Evolutionary conservation across 1,139 yeast genomes (phyloP).

Genomic region (Sugiyamaella japonica): DNA sequence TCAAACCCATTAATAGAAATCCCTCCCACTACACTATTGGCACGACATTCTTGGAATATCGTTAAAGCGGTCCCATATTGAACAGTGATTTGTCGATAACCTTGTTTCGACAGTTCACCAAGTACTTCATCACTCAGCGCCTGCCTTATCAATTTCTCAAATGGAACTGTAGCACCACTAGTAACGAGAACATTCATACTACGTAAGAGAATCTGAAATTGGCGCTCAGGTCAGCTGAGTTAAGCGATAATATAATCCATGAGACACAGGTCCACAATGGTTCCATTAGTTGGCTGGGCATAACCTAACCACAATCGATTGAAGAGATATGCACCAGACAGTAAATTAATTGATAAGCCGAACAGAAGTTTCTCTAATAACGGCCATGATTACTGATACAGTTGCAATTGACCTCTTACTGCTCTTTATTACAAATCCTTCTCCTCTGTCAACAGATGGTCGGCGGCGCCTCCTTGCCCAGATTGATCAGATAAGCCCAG

Average conservation of each 20-base stretch:
- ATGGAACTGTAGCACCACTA: conserved; percentile 87
- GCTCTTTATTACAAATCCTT: too few species aligned
- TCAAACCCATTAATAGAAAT: conserved; percentile 44
- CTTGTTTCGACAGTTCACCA: conserved; percentile 37
- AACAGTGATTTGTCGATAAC: conserved; percentile 49
- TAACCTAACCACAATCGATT: neutral
- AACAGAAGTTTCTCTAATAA: too few species aligned
- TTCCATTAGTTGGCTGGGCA: neutral
- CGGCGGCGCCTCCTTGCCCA: neutral
- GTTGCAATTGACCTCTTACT: too few species aligned
- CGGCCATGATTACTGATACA: too few species aligned
- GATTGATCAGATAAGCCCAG: too few species aligned
- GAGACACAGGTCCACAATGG: neutral
- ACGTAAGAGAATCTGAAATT: neutral
- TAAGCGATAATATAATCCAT: neutral
- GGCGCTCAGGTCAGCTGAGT: neutral
- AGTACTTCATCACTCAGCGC: conserved; percentile 46
- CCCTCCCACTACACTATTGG: conserved; percentile 24
- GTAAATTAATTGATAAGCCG: too few species aligned
- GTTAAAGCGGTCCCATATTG: conserved; percentile 66
- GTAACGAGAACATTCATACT: conserved; percentile 53
- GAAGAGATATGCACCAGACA: neutral
- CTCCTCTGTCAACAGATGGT: neutral
- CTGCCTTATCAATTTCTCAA: conserved; percentile 52
- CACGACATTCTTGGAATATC: conserved; percentile 15